Evolutionary conservation across 225 moss, liverwort and hornwort species (phyloP).

Genomic region (Rhytidiadelphus loreus): DNA sequence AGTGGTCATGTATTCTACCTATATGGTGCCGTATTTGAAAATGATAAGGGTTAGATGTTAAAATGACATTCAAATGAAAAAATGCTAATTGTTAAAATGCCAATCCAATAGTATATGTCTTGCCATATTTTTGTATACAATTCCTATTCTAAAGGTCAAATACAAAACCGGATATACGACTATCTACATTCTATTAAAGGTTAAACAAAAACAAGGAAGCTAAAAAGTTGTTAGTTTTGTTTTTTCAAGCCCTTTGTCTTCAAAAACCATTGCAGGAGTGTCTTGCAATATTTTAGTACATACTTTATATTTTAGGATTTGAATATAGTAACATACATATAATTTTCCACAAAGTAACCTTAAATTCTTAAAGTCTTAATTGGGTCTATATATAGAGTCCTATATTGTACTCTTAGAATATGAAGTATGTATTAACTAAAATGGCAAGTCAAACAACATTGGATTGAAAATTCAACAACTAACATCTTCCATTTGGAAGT

Average conservation of each 20-base stretch:
- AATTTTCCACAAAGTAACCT: too few species aligned
- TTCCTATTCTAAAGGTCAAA: not conserved
- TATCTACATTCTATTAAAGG: not conserved
- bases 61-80: not conserved
- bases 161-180: rapidly evolving
- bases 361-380: rapidly evolving
- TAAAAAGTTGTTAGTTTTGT: rapidly evolving
- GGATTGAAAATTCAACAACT: not conserved
- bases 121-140: not conserved
- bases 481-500: not conserved
- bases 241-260: not conserved
- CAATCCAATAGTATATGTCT: not conserved
- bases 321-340: rapidly evolving
- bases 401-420: not conserved
- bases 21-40: not conserved
- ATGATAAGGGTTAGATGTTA: not conserved
- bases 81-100: not conserved
- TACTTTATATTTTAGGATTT: not conserved
- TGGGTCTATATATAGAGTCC: too few species aligned
- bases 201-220: not conserved
- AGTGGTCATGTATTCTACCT: not conserved
- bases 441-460: not conserved
- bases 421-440: not conserved
- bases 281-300: not conserved
- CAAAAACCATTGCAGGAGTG: rapidly evolving